Base-by-base conservation (phyloP, 805 yeast genomes). In the Grigorovia humatica region DNA sequence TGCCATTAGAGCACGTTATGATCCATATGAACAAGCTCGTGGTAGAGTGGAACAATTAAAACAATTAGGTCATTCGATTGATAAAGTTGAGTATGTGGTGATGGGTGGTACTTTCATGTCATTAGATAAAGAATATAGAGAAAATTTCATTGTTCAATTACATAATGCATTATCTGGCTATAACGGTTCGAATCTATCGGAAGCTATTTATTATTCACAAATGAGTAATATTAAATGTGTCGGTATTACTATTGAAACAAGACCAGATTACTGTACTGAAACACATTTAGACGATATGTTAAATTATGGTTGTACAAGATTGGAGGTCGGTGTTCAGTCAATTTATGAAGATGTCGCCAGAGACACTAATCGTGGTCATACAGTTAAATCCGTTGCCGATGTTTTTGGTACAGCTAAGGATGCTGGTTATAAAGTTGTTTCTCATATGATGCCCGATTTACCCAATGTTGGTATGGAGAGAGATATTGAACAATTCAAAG, bases 21-120 rank as follows among this genome's bases (percentile, higher is more conserved):
- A 93, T 67, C 98, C 99, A 1, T 93, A 88, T 65, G 99, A 93
- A 69, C 99, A 93, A 69, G 97, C 98, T 6, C 78, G 99, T 65
- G 99, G 99, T 48, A 81, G 99, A 67, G 83, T 93, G 43, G 99
- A 93, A 64, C 99, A 93, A 74, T 76, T 93, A 56, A 81, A 96
- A 58, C 96, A 86, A 68, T 75, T 93, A 54, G 99, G 99, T 13
- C 99, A 93, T 65, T 84, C 95, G 1, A 91, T 93, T 46, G 99
- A 93, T 66, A 93, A 93, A 65, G 99, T 93, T 13, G 99, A 93
- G 68, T 93, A 93, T 66, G 93, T 93, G 56, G 83, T 93, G 57
- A 93, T 93, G 99, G 99, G 99, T 51, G 99, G 99, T 57, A 93
- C 99, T 0, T 93, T 93, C 68, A 93, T 93, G 99, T 85, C 96